Base-by-base conservation (phyloP, 768 basidiomycete species). In the Candolleomyces efflorescens region DNA sequence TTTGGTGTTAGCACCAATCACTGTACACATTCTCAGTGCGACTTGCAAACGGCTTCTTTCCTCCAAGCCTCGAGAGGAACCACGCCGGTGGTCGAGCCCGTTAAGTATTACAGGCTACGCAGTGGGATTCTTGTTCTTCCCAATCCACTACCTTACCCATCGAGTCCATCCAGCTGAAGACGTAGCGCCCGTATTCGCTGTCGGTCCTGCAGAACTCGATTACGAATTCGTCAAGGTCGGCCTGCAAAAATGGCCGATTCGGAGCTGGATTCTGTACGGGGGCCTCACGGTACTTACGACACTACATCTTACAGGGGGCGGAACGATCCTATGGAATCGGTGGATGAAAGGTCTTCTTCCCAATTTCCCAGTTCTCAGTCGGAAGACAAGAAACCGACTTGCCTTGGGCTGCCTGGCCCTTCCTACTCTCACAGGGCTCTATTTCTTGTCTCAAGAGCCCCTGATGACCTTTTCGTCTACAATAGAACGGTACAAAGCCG, bases 141-240 rank as follows among this genome's bases (percentile, higher is more conserved):
- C 89, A 1, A 71, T 88, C 23, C 92, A 94, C 68, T 79, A 84
- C 70, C 64, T 84, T 53, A 82, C 81, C 0, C 90, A 94, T 67
- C 84, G 92, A 6, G 53, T 82, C 26, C 66, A 75, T 56, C 91
- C 86, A 17, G 74, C 75, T 23, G 68, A 68, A 53, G 71, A 77
- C 2, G 55, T 55, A 7, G 65, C 75, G 1, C 85, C 84, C 20
- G 84, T 91, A 54, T 71, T 72, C 48, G 69, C 77, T 2, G 75
- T 93, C 22, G 82, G 86, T 15, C 91, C 92, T 0, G 76, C 86
- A 0, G 90, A 94, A 64, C 79, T 94, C 38, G 86, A 91, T 69
- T 94, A 81, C 67, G 88, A 92, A 61, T 93, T 86, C 67, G 89
- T 94, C 56, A 92, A 93, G 67, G 77, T 81, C 5, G 89, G 82